Conservation (phyloP, 1,284 basidiomycete species). For the Ganoderma resinaceum region DNA sequence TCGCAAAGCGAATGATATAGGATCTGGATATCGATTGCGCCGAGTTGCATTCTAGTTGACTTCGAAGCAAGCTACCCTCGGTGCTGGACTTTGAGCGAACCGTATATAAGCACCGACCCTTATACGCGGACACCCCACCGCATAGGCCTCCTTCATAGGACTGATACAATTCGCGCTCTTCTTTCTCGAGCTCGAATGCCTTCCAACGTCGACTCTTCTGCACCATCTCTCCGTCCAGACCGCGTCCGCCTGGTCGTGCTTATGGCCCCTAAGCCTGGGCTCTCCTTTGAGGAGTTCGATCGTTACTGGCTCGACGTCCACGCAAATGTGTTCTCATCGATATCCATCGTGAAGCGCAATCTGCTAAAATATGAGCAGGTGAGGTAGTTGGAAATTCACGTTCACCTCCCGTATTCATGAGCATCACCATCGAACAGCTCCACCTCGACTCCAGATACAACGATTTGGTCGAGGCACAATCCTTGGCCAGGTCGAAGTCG, state of each 20-base stretch:
- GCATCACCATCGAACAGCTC: constrained; percentile 17
- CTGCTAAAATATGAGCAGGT: constrained; percentile 36
- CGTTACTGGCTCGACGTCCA: constrained; percentile 35
- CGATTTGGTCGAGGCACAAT: constrained; percentile 13
- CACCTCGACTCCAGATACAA: constrained; percentile 30
- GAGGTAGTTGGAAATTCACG: background rate
- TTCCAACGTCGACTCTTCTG: background rate
- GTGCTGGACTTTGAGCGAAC: background rate
- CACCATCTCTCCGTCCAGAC: constrained; percentile 23
- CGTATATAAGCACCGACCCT: background rate
- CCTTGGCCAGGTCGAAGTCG: constrained; percentile 24
- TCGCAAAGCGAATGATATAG: background rate
- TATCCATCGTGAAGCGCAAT: constrained; percentile 33
- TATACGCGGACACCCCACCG: background rate
- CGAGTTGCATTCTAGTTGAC: background rate
- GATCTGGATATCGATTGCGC: background rate
- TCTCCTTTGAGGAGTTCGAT: constrained; percentile 33
- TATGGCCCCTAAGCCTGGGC: constrained; percentile 33
- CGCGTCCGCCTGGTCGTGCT: constrained; percentile 31
- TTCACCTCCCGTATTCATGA: background rate
- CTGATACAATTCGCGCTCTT: background rate
- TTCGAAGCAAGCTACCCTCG: background rate
- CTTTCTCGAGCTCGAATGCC: background rate
- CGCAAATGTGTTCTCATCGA: constrained; percentile 30
- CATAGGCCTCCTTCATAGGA: background rate